Evolutionary conservation across 768 basidiomycete species (phyloP), one percentile per base, ranked within the genome.

Genomic region (Lactarius quietus): DNA sequence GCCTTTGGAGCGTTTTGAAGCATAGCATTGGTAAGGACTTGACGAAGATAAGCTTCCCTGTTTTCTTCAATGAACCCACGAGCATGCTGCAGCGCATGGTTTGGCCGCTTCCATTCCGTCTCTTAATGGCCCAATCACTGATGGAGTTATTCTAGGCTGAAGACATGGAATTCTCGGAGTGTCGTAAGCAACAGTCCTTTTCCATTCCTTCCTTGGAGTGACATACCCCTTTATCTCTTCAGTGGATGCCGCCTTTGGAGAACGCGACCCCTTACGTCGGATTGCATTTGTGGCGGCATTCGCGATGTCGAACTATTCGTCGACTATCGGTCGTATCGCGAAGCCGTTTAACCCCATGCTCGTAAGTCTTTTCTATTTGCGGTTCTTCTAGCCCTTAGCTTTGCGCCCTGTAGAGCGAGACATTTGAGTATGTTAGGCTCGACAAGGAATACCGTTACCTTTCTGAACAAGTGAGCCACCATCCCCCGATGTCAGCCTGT

Each of bases 271-370:
- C 1, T 83, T 90, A 53, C 84, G 86, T 61, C 85, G 95, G 3
- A 85, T 97, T 58, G 95, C 94, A 2, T 98, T 87, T 71, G 93
- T 98, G 18, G 93, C 91, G 23, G 95, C 94, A 1, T 98, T 98
- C 75, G 95, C 95, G 3, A 97, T 97, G 93, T 92, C 92, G 33
- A 98, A 98, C 77, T 98, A 98, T 76, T 93, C 92, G 1, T 93
- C 92, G 28, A 98, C 95, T 2, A 92, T 96, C 69, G 95, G 96
- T 4, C 84, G 95, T 41, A 97, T 98, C 68, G 95, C 95, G 15
- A 97, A 98, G 76, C 95, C 95, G 1, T 97, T 97, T 77, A 97
- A 97, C 75, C 95, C 94, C 7, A 92, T 96, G 87, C 84, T 97
- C 62, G 90, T 92, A 65, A 59, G 88, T 80, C 7, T 39, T 39